Percentiles rank a stretch among this genome's conserved stretches.
Conservation (phyloP, 2,329 filamentous ascomycete genomes). For the Beauveria varroae region DNA sequence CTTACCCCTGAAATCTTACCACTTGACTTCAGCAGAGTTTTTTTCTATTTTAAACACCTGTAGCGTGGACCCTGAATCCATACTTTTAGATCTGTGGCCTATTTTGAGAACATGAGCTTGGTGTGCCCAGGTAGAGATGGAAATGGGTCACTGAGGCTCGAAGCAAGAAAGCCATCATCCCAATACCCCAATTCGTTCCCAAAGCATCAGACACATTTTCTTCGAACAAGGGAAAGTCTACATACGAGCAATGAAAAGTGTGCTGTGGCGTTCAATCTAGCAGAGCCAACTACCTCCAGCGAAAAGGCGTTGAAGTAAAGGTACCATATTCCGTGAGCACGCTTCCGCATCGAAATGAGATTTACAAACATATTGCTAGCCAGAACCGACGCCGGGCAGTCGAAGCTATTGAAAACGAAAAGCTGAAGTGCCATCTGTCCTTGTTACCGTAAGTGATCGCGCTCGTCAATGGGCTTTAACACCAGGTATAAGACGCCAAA, state of each 20-base stretch:
- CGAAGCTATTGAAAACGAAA: not conserved
- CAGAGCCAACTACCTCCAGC: not conserved
- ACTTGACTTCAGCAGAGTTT: not conserved
- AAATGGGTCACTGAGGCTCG: not conserved
- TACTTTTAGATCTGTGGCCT: not conserved
- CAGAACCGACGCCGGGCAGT: not conserved
- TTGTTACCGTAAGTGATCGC: not conserved
- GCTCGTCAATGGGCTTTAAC: not conserved
- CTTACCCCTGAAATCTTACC: not conserved
- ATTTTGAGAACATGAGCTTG: not conserved
- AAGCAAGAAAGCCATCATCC: not conserved
- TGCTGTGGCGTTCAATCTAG: not conserved
- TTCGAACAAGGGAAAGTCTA: too few relatives aligned
- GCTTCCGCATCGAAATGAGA: too few relatives aligned
- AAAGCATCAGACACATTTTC: not conserved
- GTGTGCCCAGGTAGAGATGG: not conserved
- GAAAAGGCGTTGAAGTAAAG: not conserved
- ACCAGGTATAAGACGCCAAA: conserved; percentile 8
- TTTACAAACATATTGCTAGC: not conserved
- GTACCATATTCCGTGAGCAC: not conserved
- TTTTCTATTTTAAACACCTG: not conserved
- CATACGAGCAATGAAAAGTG: not conserved
- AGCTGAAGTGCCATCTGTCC: not conserved
- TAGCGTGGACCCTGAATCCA: not conserved
- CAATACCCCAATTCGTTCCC: not conserved